These are phyloP conservation scores for Moniliella sp. DNA, from an alignment of 1,284 basidiomycete genomes.

Conservation along the genomic window DNA sequence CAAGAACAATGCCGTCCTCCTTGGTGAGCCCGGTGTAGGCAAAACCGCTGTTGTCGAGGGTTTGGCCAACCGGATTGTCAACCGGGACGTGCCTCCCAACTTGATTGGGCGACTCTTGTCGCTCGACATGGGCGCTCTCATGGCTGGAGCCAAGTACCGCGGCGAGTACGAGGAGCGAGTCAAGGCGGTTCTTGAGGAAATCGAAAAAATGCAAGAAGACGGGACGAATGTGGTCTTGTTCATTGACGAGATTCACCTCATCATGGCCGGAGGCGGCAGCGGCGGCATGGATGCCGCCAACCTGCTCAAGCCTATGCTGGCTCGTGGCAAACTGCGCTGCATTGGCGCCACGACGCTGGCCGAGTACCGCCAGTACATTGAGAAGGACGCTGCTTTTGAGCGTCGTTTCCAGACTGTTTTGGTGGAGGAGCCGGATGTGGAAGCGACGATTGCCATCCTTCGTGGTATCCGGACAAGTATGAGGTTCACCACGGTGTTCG, in stretches of 20 bases:
- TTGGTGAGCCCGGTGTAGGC: constrained; percentile 43
- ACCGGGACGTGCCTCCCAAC: constrained; percentile 76
- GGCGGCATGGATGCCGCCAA: constrained; percentile 30
- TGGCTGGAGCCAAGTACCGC: constrained; percentile 86
- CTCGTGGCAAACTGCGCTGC: constrained; percentile 67
- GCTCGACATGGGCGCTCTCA: constrained; percentile 78
- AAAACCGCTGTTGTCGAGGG: constrained; percentile 67
- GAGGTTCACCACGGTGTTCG: constrained; percentile 43
- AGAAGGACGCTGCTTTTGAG: constrained; percentile 66
- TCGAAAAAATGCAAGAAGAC: constrained; percentile 69
- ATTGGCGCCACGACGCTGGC: constrained; percentile 84
- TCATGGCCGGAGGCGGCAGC: constrained; percentile 24
- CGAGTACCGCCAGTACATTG: constrained; percentile 86
- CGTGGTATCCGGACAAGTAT: constrained; percentile 67
- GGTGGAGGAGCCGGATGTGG: constrained; percentile 71
- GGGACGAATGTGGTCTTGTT: constrained; percentile 74
- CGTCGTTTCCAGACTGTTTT: constrained; percentile 74
- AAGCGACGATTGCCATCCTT: constrained; percentile 77
- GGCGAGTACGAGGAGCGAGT: constrained; percentile 94
- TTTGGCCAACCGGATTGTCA: constrained; percentile 81
- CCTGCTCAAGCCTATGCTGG: constrained; percentile 34
- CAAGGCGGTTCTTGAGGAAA: constrained; percentile 68
- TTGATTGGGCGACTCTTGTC: constrained; percentile 56
- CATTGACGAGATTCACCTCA: constrained; percentile 53
- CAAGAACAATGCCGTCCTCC: constrained; percentile 76